Evolutionary conservation across 495 filamentous ascomycete genomes (phyloP).

Genomic region (Penicillium lividum): DNA sequence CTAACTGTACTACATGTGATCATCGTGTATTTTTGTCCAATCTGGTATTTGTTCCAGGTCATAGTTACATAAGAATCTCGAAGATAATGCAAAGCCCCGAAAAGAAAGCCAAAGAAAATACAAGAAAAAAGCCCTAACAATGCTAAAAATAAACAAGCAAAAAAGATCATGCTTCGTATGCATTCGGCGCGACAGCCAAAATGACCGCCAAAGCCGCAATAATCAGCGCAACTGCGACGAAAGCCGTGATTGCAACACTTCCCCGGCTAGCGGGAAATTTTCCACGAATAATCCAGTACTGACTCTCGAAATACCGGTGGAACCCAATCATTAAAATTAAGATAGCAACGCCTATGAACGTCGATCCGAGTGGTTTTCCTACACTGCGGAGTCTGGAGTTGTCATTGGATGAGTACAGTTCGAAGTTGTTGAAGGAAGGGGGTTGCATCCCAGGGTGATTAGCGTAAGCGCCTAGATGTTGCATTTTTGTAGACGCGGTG

Average conservation of each 20-base stretch:
- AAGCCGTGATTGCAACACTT: constrained; percentile 74
- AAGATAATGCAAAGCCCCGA: neutral
- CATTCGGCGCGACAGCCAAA: constrained; percentile 59
- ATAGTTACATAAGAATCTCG: neutral
- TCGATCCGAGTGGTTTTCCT: constrained; percentile 91
- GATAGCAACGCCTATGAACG: constrained; percentile 87
- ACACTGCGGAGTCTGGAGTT: constrained; percentile 64
- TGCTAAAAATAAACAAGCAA: neutral
- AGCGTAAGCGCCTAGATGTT: constrained; percentile 7
- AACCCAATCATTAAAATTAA: constrained; percentile 81
- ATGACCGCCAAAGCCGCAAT: constrained; percentile 71
- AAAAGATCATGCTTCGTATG: constrained; percentile 42
- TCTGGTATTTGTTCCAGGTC: neutral
- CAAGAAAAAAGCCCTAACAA: neutral
- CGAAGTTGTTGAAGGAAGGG: constrained; percentile 14
- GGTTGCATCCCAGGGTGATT: constrained; percentile 24
- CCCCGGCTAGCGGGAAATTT: constrained; percentile 93
- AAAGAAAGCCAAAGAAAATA: neutral
- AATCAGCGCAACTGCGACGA: constrained; percentile 71
- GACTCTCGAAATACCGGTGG: constrained; percentile 65
- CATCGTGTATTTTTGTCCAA: neutral
- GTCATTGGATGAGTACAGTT: constrained; percentile 11
- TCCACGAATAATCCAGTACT: constrained; percentile 86
- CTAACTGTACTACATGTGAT: too few species aligned
- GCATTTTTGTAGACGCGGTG: constrained; percentile 9